Evolutionary conservation across 352 stramenopile genomes (phyloP).

Genomic region (Phytophthora brassicae): DNA sequence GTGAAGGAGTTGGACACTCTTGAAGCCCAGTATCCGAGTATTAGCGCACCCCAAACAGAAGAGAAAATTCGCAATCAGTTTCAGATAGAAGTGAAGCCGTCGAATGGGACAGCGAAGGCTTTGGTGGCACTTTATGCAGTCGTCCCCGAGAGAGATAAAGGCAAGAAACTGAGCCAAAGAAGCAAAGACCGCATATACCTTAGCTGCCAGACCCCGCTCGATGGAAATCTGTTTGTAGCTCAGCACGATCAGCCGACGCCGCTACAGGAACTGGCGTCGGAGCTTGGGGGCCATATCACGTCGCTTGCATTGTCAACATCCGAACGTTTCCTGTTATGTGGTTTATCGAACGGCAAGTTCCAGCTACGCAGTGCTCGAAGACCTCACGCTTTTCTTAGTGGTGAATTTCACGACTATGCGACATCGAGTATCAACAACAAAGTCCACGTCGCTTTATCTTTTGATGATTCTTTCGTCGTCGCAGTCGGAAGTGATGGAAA

Average conservation of each 20-base stretch:
- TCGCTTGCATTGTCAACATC: slow-evolving; percentile 49
- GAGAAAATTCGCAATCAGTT: slow-evolving; percentile 57
- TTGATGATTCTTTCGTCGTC: slow-evolving; percentile 84
- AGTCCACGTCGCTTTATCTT: slow-evolving; percentile 60
- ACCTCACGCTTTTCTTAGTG: slow-evolving; percentile 69
- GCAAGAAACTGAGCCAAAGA: slow-evolving; percentile 6
- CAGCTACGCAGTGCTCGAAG: slow-evolving; percentile 54
- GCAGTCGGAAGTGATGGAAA: slow-evolving; percentile 73
- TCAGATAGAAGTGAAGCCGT: slow-evolving; percentile 36
- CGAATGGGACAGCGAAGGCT: slow-evolving; percentile 24
- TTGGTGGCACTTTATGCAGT: slow-evolving; percentile 48
- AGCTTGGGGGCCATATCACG: slow-evolving; percentile 36
- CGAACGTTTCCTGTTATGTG: slow-evolving; percentile 72
- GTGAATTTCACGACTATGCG: slow-evolving; percentile 76
- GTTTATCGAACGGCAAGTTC: slow-evolving; percentile 80
- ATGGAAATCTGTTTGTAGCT: slow-evolving; percentile 39
- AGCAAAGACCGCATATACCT: slow-evolving; percentile 41
- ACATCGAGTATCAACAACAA: slow-evolving; percentile 14
- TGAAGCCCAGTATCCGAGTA: slow-evolving; percentile 41
- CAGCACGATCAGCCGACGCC: slow-evolving; percentile 33
- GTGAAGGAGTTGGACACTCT: slow-evolving; percentile 53
- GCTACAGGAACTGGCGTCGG: slow-evolving; percentile 47
- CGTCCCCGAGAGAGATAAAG: slow-evolving; percentile 27
- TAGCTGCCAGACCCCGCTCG: slow-evolving; percentile 43
- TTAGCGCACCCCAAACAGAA: slow-evolving; percentile 39